Conservation (phyloP, 1,284 basidiomycete genomes). For the Cutaneotrichosporon dermatis region DNA sequence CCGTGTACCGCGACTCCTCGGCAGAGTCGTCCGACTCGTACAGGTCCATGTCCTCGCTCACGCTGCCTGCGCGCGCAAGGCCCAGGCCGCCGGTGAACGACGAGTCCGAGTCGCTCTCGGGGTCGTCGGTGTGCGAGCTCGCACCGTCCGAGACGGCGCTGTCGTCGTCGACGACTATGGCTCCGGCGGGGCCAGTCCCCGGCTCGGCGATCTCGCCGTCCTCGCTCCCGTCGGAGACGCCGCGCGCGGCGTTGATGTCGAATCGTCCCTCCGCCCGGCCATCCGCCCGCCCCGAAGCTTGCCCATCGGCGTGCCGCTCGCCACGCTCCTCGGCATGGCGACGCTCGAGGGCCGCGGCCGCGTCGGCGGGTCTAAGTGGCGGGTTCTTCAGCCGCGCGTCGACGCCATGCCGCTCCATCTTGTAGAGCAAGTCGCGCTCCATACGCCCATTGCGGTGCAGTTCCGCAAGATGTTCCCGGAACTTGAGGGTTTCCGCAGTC, state of each 20-base stretch:
- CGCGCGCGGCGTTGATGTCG: not conserved
- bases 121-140: not conserved
- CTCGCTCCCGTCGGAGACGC: not conserved
- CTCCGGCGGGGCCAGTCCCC: not conserved
- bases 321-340: not conserved
- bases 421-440: not conserved
- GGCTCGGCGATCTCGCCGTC: not conserved
- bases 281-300: too few species aligned
- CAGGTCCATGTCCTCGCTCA: slow-evolving; percentile 5
- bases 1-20: slow-evolving; percentile 4
- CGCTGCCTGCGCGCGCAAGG: not conserved
- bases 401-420: not conserved
- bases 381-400: not conserved
- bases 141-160: slow-evolving; percentile 1
- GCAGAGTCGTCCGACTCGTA: not conserved
- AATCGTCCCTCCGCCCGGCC: not conserved
- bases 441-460: slow-evolving; percentile 1
- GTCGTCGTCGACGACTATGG: slow-evolving; percentile 12
- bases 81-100: not conserved
- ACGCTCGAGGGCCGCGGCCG: too few species aligned
- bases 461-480: slow-evolving; percentile 5
- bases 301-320: not conserved
- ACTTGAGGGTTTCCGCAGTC: slow-evolving; percentile 64
- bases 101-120: not conserved
- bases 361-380: not conserved